A percentile compares a stretch with the other conserved stretches of the same genome.
phyloP scores from a whole-genome alignment of 1,284 basidiomycete genomes.

The Fereydounia khargensis region DNA sequence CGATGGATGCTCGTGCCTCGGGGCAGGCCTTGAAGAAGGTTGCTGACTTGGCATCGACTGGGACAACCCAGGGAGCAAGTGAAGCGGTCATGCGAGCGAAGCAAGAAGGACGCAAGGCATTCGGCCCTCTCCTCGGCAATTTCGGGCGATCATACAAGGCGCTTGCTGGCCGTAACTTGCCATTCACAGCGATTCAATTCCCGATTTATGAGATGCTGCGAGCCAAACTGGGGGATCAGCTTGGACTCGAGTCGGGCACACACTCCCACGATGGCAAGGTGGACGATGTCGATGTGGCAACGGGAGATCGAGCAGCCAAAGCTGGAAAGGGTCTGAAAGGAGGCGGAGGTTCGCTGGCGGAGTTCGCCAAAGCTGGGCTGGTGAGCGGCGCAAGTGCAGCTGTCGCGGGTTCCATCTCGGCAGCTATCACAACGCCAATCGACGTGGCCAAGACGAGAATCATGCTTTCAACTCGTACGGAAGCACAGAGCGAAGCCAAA shows the following conservation, averaged over 20 bases:
- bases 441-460: slow-evolving; percentile 48
- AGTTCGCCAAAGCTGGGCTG: slow-evolving; percentile 32
- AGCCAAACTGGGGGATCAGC: slow-evolving; percentile 13
- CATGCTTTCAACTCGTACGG: slow-evolving; percentile 24
- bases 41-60: too few relatives aligned
- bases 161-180: slow-evolving; percentile 44
- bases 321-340: slow-evolving; percentile 9
- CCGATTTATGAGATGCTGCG: slow-evolving; percentile 47
- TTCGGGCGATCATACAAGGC: slow-evolving; percentile 38
- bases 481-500: not conserved
- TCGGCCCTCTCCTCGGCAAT: not conserved
- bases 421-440: slow-evolving; percentile 37
- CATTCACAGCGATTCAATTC: slow-evolving; percentile 51
- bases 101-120: slow-evolving; percentile 3
- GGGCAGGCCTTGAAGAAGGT: too few relatives aligned
- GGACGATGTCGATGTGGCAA: slow-evolving; percentile 21
- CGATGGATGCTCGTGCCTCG: too few relatives aligned
- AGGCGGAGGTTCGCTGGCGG: too few relatives aligned
- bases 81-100: slow-evolving; percentile 6
- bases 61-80: slow-evolving; percentile 15
- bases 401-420: slow-evolving; percentile 31
- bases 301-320: slow-evolving; percentile 11
- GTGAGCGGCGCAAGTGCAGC: slow-evolving; percentile 36
- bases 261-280: slow-evolving; percentile 27
- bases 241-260: slow-evolving; percentile 28